Conservation (phyloP, 768 basidiomycete genomes). For the Lentinula sp. region DNA sequence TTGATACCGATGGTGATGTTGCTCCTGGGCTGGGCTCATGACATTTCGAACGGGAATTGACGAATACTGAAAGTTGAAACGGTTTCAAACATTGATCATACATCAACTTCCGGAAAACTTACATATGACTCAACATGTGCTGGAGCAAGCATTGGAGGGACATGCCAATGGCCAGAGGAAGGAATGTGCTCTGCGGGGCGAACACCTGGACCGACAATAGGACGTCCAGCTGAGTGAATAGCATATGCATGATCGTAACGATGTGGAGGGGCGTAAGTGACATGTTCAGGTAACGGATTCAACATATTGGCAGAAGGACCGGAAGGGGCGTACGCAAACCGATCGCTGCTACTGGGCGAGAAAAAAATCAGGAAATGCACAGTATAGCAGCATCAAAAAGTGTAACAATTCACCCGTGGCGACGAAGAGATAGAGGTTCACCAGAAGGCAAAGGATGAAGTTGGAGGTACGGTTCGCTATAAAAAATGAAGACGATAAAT, state of each 20-base stretch:
- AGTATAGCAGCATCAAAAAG: not conserved
- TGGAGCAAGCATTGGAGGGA: constrained; percentile 34
- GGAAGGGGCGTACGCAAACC: constrained; percentile 3
- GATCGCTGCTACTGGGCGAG: not conserved
- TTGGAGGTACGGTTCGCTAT: constrained; percentile 40
- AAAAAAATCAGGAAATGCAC: not conserved
- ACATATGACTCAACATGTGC: constrained; percentile 64
- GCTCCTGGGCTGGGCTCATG: constrained; percentile 27
- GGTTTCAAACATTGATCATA: constrained; percentile 2
- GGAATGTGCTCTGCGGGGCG: constrained; percentile 45
- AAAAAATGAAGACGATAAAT: constrained; percentile 15
- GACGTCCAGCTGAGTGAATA: constrained; percentile 31
- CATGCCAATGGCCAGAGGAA: constrained; percentile 43
- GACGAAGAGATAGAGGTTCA: constrained; percentile 20
- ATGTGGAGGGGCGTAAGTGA: constrained; percentile 41
- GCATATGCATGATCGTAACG: constrained; percentile 51
- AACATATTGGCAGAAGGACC: not conserved
- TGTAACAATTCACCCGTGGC: not conserved
- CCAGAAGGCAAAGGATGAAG: constrained; percentile 33
- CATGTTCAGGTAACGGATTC: constrained; percentile 50
- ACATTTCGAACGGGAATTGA: constrained; percentile 27
- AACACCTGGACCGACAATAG: constrained; percentile 33
- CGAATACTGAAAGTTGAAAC: constrained; percentile 20
- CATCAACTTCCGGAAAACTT: constrained; percentile 21
- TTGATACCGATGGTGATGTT: constrained; percentile 3